These are phyloP conservation scores for Puccinellia tenuiflora DNA, from an alignment of 176 grass and related monocot genomes.

Conservation along the genomic window DNA sequence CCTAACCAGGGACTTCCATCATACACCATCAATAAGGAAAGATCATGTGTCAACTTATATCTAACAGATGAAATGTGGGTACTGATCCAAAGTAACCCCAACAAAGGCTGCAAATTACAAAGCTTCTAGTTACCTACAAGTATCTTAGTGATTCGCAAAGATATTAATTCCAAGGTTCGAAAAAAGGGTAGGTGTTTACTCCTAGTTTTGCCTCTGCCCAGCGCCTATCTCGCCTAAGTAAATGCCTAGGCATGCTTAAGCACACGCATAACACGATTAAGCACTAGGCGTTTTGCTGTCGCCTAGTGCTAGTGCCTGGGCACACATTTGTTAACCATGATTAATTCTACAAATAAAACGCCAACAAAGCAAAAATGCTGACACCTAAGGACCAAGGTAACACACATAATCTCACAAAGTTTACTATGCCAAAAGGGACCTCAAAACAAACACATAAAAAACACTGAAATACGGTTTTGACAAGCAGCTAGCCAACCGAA, in stretches of 20 bases:
- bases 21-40: not conserved
- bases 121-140: not conserved
- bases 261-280: too few species aligned
- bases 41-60: not conserved
- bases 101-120: not conserved
- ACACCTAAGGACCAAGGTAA: not conserved
- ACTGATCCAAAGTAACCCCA: not conserved
- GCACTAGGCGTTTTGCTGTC: too few species aligned
- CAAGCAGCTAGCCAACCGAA: not conserved
- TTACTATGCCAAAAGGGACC: not conserved
- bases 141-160: not conserved
- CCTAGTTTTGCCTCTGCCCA: too few species aligned
- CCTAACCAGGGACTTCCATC: not conserved
- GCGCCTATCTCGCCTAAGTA: too few species aligned
- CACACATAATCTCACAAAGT: not conserved
- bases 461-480: not conserved
- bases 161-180: not conserved
- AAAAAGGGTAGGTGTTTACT: too few species aligned
- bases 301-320: too few species aligned
- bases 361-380: not conserved
- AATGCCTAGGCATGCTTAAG: too few species aligned
- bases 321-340: too few species aligned
- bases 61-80: not conserved
- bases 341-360: not conserved
- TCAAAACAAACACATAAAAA: not conserved